These are phyloP conservation scores for Wickerhamomyces chambardii DNA, from an alignment of 805 yeast species.

Conservation along the genomic window DNA sequence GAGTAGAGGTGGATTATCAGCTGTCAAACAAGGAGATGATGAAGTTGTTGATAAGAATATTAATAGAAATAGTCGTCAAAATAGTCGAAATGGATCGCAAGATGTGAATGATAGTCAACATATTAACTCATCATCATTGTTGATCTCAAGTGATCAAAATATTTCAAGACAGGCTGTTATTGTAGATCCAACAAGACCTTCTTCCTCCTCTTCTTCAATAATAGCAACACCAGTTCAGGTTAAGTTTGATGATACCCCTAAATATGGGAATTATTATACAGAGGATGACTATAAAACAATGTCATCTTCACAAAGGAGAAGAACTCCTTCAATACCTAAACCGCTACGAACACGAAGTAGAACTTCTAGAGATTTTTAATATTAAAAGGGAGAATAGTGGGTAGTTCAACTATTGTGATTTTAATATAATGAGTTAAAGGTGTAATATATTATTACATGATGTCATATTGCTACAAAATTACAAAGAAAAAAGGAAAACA, in stretches of 20 bases:
- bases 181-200: no score
- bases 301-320: conserved; percentile 17
- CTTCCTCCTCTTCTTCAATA: no score
- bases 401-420: no score
- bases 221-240: neutral
- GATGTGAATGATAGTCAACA: no score
- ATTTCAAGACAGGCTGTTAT: no score
- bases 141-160: no score
- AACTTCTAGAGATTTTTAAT: conserved; percentile 16
- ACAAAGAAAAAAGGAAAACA: no score
- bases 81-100: no score
- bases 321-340: conserved; percentile 16
- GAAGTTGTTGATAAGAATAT: neutral
- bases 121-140: no score
- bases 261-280: neutral
- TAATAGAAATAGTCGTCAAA: neutral
- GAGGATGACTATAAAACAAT: conserved; percentile 2
- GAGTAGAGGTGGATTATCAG: conserved; percentile 16
- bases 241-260: neutral
- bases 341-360: conserved; percentile 19
- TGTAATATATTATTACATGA: no score
- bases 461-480: no score
- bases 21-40: conserved; percentile 14
- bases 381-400: no score
- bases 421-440: neutral